Evolutionary conservation across 164 flowering plant genomes (phyloP).

Genomic region (Stephania japonica): DNA sequence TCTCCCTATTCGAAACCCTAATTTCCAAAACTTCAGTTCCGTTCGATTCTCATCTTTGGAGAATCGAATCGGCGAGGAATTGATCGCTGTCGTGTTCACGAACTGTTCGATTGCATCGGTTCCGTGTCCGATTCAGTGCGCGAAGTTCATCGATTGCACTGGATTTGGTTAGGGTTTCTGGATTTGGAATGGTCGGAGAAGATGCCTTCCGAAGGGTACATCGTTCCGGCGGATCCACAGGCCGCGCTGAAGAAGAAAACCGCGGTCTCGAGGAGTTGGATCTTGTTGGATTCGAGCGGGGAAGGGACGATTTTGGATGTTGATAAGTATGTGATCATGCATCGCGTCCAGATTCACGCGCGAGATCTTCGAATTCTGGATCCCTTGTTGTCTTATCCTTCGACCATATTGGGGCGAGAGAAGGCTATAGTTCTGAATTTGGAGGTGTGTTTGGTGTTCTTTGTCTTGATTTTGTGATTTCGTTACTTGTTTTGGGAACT

Average conservation of each 20-base stretch:
- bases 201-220: conserved; percentile 48
- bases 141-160: neutral
- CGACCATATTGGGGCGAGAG: conserved; percentile 92
- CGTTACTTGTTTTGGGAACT: neutral
- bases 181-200: conserved; percentile 19
- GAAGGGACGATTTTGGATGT: conserved; percentile 55
- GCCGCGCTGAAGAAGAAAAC: conserved; percentile 52
- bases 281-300: conserved; percentile 53
- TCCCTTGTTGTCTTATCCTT: conserved; percentile 85
- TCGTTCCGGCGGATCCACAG: conserved; percentile 50
- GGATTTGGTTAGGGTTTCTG: neutral
- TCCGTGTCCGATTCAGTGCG: neutral
- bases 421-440: conserved; percentile 80
- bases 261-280: conserved; percentile 68
- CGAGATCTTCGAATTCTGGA: conserved; percentile 91
- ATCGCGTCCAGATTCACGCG: conserved; percentile 80
- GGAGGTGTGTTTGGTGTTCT: conserved; percentile 43
- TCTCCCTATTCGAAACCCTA: neutral
- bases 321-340: conserved; percentile 89
- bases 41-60: neutral
- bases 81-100: neutral
- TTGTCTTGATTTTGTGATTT: neutral
- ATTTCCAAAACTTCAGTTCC: neutral
- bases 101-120: neutral
- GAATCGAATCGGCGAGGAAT: neutral